Conservation (phyloP, 768 basidiomycete genomes). For the Russula sp. region DNA sequence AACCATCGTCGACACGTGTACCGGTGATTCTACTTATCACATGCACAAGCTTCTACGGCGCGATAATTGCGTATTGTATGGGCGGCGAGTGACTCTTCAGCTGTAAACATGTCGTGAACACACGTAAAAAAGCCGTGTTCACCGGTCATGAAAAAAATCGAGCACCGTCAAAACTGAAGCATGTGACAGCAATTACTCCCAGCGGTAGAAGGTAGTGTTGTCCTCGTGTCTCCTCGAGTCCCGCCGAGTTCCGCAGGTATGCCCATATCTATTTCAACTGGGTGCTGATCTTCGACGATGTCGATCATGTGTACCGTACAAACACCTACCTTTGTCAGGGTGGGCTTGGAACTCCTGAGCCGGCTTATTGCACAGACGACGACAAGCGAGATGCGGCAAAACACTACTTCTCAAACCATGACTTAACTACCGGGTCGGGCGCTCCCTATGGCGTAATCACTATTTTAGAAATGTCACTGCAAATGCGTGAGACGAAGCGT, state of each 20-base stretch:
- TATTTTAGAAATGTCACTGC: background rate
- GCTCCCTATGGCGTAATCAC: background rate
- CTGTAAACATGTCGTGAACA: slow-evolving; percentile 3
- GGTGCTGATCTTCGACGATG: background rate
- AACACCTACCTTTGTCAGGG: background rate
- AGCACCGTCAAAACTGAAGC: background rate
- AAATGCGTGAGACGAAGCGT: background rate
- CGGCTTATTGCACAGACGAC: background rate
- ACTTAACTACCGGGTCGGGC: background rate
- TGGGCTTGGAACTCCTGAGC: background rate
- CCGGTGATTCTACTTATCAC: background rate
- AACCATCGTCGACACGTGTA: background rate
- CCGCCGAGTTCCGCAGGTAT: background rate
- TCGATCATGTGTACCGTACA: background rate
- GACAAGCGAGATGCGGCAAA: background rate
- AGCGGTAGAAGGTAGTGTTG: background rate
- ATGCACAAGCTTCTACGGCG: background rate
- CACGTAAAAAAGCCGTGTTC: slow-evolving; percentile 10
- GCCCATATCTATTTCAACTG: background rate
- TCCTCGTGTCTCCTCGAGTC: background rate
- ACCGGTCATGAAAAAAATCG: slow-evolving; percentile 10
- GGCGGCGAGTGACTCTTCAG: background rate
- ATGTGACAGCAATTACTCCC: slow-evolving; percentile 2
- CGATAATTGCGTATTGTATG: background rate
- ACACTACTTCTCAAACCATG: background rate